These are phyloP conservation scores for Rosa rugosa DNA, from an alignment of 306 rosid genomes.

Conservation along the genomic window DNA sequence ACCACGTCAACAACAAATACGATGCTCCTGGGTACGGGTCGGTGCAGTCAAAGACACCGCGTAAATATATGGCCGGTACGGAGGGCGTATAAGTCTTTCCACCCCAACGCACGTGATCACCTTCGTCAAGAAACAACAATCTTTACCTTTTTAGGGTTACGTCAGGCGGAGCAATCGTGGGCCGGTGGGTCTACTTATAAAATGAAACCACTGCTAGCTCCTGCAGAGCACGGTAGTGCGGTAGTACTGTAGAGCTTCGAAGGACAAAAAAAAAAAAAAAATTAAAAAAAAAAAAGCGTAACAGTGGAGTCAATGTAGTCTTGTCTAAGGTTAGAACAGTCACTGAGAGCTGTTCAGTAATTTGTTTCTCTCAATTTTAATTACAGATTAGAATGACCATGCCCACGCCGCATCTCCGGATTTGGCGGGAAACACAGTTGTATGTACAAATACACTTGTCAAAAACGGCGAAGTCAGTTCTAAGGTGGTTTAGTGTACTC, in stretches of 20 bases:
- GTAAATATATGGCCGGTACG: constrained; percentile 5
- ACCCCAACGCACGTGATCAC: neutral
- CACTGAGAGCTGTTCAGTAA: neutral
- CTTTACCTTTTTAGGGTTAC: constrained; percentile 11
- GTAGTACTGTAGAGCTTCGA: neutral
- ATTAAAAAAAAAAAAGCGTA: too few species aligned
- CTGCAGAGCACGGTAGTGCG: neutral
- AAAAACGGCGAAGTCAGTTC: neutral
- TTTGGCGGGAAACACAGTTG: neutral
- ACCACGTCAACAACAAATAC: neutral
- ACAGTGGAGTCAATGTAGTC: neutral
- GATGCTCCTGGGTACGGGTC: constrained; percentile 4
- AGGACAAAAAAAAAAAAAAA: too few species aligned
- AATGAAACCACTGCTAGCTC: neutral
- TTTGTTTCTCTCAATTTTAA: neutral
- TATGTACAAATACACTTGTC: neutral
- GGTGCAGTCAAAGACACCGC: constrained; percentile 8
- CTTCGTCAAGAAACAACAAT: constrained; percentile 22
- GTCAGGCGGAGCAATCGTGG: neutral
- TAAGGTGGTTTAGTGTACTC: neutral
- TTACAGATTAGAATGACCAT: neutral
- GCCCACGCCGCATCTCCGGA: neutral
- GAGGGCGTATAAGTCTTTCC: neutral
- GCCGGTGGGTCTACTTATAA: constrained; percentile 6
- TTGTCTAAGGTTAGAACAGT: neutral